Conservation (phyloP, 768 basidiomycete genomes). For the Amanita polypyramis region DNA sequence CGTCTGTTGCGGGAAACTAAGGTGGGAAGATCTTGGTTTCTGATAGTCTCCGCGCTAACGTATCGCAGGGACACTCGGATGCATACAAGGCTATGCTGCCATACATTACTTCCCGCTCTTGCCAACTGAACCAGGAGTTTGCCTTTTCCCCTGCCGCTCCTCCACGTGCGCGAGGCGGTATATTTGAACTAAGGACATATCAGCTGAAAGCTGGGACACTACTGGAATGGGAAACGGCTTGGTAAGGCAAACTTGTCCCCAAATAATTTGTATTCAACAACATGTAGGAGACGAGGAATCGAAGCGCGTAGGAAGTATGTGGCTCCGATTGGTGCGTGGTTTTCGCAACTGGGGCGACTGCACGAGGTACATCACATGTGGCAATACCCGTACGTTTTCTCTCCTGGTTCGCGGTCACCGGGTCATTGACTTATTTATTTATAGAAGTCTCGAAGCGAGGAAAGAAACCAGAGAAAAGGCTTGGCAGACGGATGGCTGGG, state of each 20-base stretch:
- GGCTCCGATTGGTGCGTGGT: constrained; percentile 86
- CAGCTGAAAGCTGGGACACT: constrained; percentile 81
- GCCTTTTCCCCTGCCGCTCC: constrained; percentile 90
- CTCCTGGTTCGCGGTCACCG: constrained; percentile 2
- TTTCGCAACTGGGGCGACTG: constrained; percentile 75
- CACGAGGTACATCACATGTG: constrained; percentile 94
- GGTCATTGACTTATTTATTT: constrained; percentile 8
- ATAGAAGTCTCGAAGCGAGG: constrained; percentile 66
- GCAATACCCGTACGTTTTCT: constrained; percentile 77
- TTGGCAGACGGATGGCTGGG: constrained; percentile 95
- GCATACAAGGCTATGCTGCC: constrained; percentile 73
- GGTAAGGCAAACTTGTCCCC: constrained; percentile 35
- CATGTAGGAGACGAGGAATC: constrained; percentile 78
- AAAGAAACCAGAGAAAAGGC: constrained; percentile 83
- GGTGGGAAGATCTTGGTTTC: constrained; percentile 30
- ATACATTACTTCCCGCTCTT: constrained; percentile 56
- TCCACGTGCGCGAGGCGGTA: constrained; percentile 76
- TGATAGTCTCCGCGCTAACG: not conserved
- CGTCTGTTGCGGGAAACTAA: constrained; percentile 52
- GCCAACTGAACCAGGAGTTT: constrained; percentile 87
- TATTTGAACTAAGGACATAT: constrained; percentile 91
- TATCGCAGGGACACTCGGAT: constrained; percentile 40
- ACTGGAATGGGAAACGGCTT: constrained; percentile 91
- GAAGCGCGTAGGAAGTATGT: constrained; percentile 87
- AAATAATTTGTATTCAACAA: constrained; percentile 1